Base-by-base conservation (phyloP, 352 stramenopile genomes). In the Pythium monospermum region DNA sequence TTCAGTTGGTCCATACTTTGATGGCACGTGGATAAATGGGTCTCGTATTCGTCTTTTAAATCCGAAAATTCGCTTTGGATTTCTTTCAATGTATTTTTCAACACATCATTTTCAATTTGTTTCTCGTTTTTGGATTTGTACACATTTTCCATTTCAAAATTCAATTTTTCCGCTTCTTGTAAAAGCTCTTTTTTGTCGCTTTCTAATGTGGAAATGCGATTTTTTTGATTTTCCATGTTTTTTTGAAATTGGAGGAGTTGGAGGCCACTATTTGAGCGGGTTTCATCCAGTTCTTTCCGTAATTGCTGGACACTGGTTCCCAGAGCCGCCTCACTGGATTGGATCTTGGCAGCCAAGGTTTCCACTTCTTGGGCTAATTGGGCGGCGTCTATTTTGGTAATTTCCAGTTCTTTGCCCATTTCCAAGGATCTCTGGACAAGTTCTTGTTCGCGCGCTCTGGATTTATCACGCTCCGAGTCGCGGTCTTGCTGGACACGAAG, bases 241-340 rank as follows among this genome's bases (percentile, higher is more conserved):
- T 83, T 81, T 23, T 86, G 76, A 2, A 87, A 53, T 22, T 91
- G 79, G n/a, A 85, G 43, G 8, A 71, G 52, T 42, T 87, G 72
- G n/a, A 84, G 47, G 0, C 55, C 65, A 28, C 53, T 61, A 1
- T 28, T 39, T 4, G 57, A 51, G 2, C 69, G 68, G 2, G 62
- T 35, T 25, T 84, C 71, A 11, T 84, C 72, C 2, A 81, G 52
- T 21, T 84, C 70, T n/a, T 82, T 73, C 4, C 48, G 41, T 23
- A 83, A 57, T 37, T 83, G 64, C 26, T 82, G 61, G 6, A 78
- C 66, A 49, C 81, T 68, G 0, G 27, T 40, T 7, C 49, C 64
- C 5, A 83, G 50, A 38, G 79, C 70, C 16, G 60, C 49, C 40
- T 85, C 73, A 6, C 68, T 68, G 0, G 71, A 71, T 0, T 64